Conservation (phyloP, 2,329 filamentous ascomycete genomes). For the Cytospora piceae region DNA sequence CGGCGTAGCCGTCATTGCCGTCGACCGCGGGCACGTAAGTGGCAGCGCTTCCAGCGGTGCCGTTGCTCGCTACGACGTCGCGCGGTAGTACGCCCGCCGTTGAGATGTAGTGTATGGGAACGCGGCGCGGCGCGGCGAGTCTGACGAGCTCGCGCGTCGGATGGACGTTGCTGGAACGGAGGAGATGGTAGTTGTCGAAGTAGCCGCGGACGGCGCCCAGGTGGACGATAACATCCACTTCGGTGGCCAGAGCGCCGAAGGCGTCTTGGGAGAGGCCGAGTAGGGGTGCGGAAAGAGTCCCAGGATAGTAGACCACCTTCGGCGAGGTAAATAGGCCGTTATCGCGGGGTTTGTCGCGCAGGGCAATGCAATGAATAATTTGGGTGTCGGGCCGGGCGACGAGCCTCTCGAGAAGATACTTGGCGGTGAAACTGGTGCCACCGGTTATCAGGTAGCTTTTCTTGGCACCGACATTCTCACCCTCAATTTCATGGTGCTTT, state of each 20-base stretch:
- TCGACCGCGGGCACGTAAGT: constrained; percentile 10
- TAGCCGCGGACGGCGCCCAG: constrained; percentile 48
- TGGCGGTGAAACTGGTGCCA: constrained; percentile 46
- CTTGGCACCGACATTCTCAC: constrained; percentile 31
- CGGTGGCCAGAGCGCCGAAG: constrained; percentile 14
- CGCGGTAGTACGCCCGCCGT: constrained; percentile 31
- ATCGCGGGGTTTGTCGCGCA: constrained; percentile 34
- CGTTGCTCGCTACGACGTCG: background rate
- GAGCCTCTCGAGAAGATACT: constrained; percentile 44
- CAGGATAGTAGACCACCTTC: constrained; percentile 29
- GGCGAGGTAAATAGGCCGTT: background rate
- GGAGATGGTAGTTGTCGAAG: constrained; percentile 42
- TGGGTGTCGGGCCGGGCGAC: constrained; percentile 37
- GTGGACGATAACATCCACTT: constrained; percentile 54
- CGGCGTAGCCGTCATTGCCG: constrained; percentile 40
- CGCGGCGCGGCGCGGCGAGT: constrained; percentile 34
- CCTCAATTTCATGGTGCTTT: too few species aligned
- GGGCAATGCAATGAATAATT: constrained; percentile 49
- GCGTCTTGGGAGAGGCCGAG: constrained; percentile 32
- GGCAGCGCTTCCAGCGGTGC: too few species aligned
- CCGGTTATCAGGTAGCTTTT: constrained; percentile 41
- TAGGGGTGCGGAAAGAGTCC: constrained; percentile 36
- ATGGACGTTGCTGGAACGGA: constrained; percentile 42
- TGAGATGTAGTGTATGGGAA: constrained; percentile 41
- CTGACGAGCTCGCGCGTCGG: constrained; percentile 42